Conservation (phyloP, 768 basidiomycete genomes). For the Kwoniella europaea region DNA sequence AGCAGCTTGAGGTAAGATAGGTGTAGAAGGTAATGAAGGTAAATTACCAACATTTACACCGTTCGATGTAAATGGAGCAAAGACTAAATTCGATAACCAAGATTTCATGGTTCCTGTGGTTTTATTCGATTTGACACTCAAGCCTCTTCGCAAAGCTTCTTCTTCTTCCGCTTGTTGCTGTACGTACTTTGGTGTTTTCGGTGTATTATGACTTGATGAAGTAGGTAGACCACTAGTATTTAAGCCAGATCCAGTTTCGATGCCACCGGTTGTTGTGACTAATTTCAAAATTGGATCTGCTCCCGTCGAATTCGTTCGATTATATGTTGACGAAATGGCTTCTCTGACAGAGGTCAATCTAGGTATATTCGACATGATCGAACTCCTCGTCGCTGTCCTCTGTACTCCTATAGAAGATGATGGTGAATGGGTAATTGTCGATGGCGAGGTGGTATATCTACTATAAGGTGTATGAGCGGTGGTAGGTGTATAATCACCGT, state of each 20-base stretch:
- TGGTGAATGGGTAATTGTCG: background rate
- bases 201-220: background rate
- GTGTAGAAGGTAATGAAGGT: slow-evolving; percentile 5
- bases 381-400: slow-evolving; percentile 1
- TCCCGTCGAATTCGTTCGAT: background rate
- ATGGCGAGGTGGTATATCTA: slow-evolving; percentile 6
- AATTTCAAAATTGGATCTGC: background rate
- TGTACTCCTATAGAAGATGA: background rate
- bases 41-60: background rate
- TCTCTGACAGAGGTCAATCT: background rate
- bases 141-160: background rate
- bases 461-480: background rate
- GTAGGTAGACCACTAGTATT: background rate
- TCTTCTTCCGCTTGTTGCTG: background rate
- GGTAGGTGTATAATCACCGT: slow-evolving; percentile 12
- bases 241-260: background rate
- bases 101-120: slow-evolving; percentile 40
- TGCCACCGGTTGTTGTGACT: background rate
- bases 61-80: background rate
- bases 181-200: background rate
- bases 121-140: slow-evolving; percentile 8
- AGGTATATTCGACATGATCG: slow-evolving; percentile 2
- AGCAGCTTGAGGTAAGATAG: slow-evolving; percentile 24
- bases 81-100: slow-evolving; percentile 44
- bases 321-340: background rate